Evolutionary conservation across 116 monocot genomes (phyloP), one percentile per base, ranked within the genome.

Genomic region (Cymodocea nodosa): DNA sequence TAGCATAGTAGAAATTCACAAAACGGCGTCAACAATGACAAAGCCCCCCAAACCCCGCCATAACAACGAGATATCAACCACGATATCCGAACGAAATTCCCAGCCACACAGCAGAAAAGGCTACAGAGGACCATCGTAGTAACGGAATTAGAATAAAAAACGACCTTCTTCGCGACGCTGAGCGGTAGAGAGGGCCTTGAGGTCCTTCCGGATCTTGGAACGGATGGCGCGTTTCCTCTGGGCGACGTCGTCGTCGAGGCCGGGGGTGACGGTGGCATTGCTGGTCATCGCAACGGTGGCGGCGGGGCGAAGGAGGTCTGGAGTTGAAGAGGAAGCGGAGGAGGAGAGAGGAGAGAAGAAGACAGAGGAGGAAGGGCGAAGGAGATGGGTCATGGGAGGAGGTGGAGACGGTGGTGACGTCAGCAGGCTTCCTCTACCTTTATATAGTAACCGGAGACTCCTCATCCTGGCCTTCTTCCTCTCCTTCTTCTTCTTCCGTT

Each of bases 161-260:
- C 7, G 48, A 87, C 94, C 94, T 94, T 94, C 84, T 56, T 83
- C 69, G 62, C 68, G 52, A 59, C 90, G 74, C 63, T 81, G 87
- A 24, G 52, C 35, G 9, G 77, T 73, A 50, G 80, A 44, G 53
- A 94, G 55, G 44, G 90, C 79, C 65, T 60, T 81, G 56, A 94
- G 87, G n/a, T 82, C 82, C 35, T 68, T 80, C 11, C 83, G 80
- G 60, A 94, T 58, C 54, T 72, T 77, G 61, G 90, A 55, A 4
- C 94, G 71, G 20, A 94, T 80, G 36, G 79, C 77, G 50, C 76
- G 77, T 79, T 94, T 94, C 71, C 83, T 77, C 71, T 84, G 69
- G 4, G 62, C 16, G 59, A 79, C 51, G 54, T 71, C 50, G 20
- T 56, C 58, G 48, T 23, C 34, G 37, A 54, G 23, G 40, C 52